phyloP scores from a whole-genome alignment of 768 basidiomycete genomes.

The Infundibulicybe gibba region DNA sequence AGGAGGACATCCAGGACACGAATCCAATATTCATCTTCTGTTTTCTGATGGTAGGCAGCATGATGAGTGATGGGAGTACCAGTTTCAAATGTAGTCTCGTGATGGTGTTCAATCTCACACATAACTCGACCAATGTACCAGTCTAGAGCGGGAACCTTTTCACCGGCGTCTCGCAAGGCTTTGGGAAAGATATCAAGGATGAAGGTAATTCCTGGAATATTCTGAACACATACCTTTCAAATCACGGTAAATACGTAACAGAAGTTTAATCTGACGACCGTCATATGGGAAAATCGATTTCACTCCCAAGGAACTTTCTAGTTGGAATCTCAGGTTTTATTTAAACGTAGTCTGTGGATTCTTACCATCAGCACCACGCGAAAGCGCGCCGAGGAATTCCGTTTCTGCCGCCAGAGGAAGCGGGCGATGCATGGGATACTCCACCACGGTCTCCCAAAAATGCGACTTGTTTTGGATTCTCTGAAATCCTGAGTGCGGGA shows the following conservation, averaged over 20 bases:
- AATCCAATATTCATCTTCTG: neutral
- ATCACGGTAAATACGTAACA: neutral
- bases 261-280: neutral
- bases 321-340: neutral
- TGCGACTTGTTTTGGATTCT: neutral
- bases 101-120: conserved; percentile 8
- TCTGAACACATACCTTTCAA: neutral
- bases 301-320: too few relatives aligned
- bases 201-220: neutral
- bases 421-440: neutral
- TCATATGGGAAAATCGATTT: neutral
- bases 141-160: neutral
- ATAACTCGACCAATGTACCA: conserved; percentile 17
- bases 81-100: neutral
- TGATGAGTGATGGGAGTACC: neutral
- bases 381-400: neutral
- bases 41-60: neutral
- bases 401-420: neutral
- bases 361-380: neutral
- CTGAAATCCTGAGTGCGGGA: neutral
- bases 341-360: neutral
- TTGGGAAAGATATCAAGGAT: neutral
- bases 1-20: conserved; percentile 10
- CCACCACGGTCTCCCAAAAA: neutral
- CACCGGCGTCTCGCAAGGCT: neutral